A percentile compares a stretch with the other conserved stretches of the same genome.
phyloP scores from a whole-genome alignment of 345 rosid genomes.

The Nasturtium officinale region DNA sequence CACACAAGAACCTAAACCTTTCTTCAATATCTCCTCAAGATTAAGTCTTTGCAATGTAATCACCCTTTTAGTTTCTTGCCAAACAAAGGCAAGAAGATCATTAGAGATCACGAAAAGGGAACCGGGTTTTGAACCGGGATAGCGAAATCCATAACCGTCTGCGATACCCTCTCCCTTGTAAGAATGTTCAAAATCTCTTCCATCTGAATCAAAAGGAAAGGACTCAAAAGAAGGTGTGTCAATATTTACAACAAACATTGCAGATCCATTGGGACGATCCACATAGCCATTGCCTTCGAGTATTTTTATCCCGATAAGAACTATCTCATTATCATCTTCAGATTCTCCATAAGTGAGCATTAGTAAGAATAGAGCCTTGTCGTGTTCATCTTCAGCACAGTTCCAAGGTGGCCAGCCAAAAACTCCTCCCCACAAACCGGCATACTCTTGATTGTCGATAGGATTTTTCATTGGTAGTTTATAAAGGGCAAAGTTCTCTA shows the following conservation, averaged over 20 bases:
- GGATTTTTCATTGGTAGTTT: conserved; percentile 63
- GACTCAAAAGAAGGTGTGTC: neutral
- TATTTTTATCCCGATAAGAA: neutral
- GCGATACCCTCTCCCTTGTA: conserved; percentile 42
- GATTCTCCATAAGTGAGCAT: conserved; percentile 69
- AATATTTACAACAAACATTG: neutral
- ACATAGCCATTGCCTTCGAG: neutral
- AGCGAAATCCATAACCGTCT: neutral
- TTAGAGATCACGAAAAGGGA: neutral
- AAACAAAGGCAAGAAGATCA: neutral
- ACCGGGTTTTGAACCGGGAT: conserved; percentile 33
- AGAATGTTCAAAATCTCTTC: conserved; percentile 52
- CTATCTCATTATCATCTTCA: neutral
- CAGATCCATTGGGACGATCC: neutral
- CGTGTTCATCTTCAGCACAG: conserved; percentile 60
- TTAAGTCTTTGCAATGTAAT: neutral
- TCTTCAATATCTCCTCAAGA: neutral
- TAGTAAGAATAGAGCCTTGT: conserved; percentile 72
- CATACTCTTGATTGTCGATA: conserved; percentile 58
- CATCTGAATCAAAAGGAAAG: conserved; percentile 61
- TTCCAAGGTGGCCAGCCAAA: conserved; percentile 82
- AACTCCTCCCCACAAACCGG: conserved; percentile 86
- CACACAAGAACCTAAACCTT: neutral
- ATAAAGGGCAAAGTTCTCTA: conserved; percentile 64
- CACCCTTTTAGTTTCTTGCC: neutral